phyloP scores from a whole-genome alignment of 441 rosid genomes.

The Lepidium campestre region DNA sequence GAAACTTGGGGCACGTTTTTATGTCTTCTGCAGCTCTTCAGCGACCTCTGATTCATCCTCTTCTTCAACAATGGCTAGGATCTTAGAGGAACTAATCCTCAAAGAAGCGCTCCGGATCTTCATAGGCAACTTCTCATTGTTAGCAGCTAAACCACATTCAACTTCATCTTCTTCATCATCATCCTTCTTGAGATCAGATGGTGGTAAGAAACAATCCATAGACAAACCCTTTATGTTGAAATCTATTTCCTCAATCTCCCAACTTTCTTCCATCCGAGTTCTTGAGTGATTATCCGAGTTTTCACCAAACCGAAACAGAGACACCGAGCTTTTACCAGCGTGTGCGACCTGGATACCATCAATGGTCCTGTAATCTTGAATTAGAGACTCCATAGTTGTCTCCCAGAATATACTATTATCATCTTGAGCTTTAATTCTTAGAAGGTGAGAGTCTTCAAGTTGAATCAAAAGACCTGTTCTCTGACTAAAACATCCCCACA shows the following conservation, averaged over 20 bases:
- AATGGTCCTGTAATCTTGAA: conserved; percentile 65
- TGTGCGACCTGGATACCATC: conserved; percentile 83
- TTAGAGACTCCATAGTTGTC: conserved; percentile 74
- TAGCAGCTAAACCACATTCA: conserved; percentile 30
- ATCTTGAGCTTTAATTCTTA: conserved; percentile 48
- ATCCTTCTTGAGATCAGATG: conserved; percentile 68
- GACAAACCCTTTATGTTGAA: conserved; percentile 80
- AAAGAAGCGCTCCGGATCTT: conserved; percentile 39
- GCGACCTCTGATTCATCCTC: conserved; percentile 39
- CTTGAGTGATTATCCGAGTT: conserved; percentile 53
- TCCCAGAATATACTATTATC: conserved; percentile 67
- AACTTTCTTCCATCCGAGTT: conserved; percentile 82
- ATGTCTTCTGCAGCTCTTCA: conserved; percentile 28
- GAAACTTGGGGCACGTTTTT: background rate
- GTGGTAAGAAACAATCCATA: conserved; percentile 84
- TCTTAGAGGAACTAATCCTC: conserved; percentile 54
- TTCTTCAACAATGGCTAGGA: conserved; percentile 50
- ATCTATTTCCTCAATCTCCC: conserved; percentile 87
- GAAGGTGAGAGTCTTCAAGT: conserved; percentile 76
- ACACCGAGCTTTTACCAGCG: conserved; percentile 61
- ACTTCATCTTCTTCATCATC: conserved; percentile 39
- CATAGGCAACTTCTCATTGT: conserved; percentile 35
- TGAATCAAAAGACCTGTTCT: conserved; percentile 69
- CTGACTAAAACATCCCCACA: conserved; percentile 89
- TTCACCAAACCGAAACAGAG: conserved; percentile 63